Evolutionary conservation across 2,329 filamentous ascomycete species (phyloP), one percentile per base, ranked within the genome.

Genomic region (Apiospora aurea): DNA sequence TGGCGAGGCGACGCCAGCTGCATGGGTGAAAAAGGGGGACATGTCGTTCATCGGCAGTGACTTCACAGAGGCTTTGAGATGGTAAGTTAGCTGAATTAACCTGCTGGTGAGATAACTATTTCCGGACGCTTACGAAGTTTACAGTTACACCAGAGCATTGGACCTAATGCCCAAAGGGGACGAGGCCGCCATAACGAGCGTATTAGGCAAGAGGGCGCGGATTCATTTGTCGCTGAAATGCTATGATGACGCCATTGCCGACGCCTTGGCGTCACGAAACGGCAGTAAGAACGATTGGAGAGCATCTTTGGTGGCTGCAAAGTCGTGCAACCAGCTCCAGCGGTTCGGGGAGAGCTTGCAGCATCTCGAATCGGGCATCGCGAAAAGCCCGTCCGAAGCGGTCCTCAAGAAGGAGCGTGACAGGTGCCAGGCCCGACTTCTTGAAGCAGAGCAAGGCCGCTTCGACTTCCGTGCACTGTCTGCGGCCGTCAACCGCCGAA

Each of bases 131-230:
- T 41, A 4, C 24, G 21, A 24, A 14, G 8, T 21, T 7, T 8
- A 5, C 43, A 82, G 81, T 71, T 83, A 82, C 70, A 77, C 80
- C 0, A 80, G 81, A 61, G 81, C 81, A 0, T 44, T 82, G 0
- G 78, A 81, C n/a, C 69, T 73, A 2, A 72, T 74, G 6, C 14
- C 44, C 2, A 57, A 71, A 1, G 73, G 73, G 0, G 76, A 80
- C 24, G 71, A 70, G 1, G 16, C 72, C 1, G 75, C 78, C 71
- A 73, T 71, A 16, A 70, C 74, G 0, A 74, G 77, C 41, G 64
- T 82, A 0, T 73, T 73, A 16, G 75, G 53, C 7, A 70, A 70
- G 18, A 29, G 69, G 29, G 69, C 69, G 6, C 51, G 53, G 4
- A 38, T 57, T 26, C 24, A 66, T n/a, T 41, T 70, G 8, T 64